Evolutionary conservation across 805 yeast species (phyloP), one percentile per base, ranked within the genome.

Genomic region (Cephaloascus fragrans): DNA sequence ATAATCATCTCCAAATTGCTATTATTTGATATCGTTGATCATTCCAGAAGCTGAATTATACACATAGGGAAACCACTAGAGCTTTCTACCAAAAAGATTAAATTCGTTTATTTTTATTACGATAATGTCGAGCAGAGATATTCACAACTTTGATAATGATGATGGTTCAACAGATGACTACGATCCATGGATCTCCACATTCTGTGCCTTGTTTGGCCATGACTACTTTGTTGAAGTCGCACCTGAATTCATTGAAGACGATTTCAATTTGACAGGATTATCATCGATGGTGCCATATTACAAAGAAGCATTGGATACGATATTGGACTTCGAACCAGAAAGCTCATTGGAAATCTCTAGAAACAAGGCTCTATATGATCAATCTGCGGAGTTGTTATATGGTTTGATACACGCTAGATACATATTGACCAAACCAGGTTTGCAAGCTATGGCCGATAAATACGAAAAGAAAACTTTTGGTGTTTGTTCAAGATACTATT

Each of bases 351-450:
- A 73, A 48, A 69, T 76, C 46, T 77, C 85, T 8, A n/a, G n/a
- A n/a, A 81, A 79, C 48, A 71, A 82, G 49, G 85, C 93, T 4
- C 58, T 86, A 42, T 73, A 90, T 31, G 89, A 88, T 42, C 95
- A 84, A 56, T 77, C 90, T 14, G 97, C 97, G 0, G 97, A 89
- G 61, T 73, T 87, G 40, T 67, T 93, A 36, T 93, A 90, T 57
- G 98, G 98, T 2, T 69, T 93, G 43, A 89, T 93, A 39, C 98
- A 93, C 60, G 95, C 96, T 5, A 68, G 98, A 42, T 93, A 74
- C 62, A 85, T 93, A 41, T 66, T 88, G 34, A 83, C 96, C 3
- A 84, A 90, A 48, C 93, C 80, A 33, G 98, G 98, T 0, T 67
- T 90, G 41, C 83, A 87, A 44, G 76, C 84, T 28, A 83, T 83